phyloP scores from a whole-genome alignment of 805 yeast species.

The Metschnikowia bowlesiae region DNA sequence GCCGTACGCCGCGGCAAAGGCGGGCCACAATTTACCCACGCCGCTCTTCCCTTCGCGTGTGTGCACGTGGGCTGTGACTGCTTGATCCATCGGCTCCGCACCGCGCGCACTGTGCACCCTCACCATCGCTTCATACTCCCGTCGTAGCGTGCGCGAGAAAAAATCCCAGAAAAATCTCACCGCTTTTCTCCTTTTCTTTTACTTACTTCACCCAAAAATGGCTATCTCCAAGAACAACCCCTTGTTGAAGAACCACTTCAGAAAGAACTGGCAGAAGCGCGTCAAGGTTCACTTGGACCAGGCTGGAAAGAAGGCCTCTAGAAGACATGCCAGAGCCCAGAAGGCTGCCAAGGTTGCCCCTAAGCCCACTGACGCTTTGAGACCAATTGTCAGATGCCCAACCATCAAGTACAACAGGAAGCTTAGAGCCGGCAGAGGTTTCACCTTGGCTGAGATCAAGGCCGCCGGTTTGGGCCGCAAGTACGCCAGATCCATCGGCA shows the following conservation, averaged over 20 bases:
- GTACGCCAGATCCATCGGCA: slow-evolving; percentile 98
- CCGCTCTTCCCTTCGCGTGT: background rate
- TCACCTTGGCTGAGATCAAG: slow-evolving; percentile 95
- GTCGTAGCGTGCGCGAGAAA: slow-evolving; percentile 5
- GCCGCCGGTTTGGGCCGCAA: slow-evolving; percentile 89
- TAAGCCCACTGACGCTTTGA: slow-evolving; percentile 91
- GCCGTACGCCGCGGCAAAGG: background rate
- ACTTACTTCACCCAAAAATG: slow-evolving; percentile 31
- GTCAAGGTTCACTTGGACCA: slow-evolving; percentile 99
- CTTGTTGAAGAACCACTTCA: slow-evolving; percentile 98
- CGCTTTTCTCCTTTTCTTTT: slow-evolving; percentile 10
- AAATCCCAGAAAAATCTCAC: slow-evolving; percentile 4
- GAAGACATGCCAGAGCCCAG: slow-evolving; percentile 90
- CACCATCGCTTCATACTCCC: slow-evolving; percentile 1
- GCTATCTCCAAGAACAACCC: slow-evolving; percentile 99
- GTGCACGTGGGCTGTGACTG: background rate
- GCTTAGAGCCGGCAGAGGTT: slow-evolving; percentile 99
- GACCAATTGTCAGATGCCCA: slow-evolving; percentile 99
- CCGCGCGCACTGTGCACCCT: slow-evolving; percentile 8
- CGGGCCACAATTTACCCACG: slow-evolving; percentile 7
- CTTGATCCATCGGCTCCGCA: slow-evolving; percentile 3
- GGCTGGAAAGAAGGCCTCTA: slow-evolving; percentile 98
- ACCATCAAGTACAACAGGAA: slow-evolving; percentile 98
- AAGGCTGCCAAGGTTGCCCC: slow-evolving; percentile 97
- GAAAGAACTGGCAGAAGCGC: slow-evolving; percentile 99